phyloP scores from a whole-genome alignment of 1,284 basidiomycete genomes.

The Tilletia caries region DNA sequence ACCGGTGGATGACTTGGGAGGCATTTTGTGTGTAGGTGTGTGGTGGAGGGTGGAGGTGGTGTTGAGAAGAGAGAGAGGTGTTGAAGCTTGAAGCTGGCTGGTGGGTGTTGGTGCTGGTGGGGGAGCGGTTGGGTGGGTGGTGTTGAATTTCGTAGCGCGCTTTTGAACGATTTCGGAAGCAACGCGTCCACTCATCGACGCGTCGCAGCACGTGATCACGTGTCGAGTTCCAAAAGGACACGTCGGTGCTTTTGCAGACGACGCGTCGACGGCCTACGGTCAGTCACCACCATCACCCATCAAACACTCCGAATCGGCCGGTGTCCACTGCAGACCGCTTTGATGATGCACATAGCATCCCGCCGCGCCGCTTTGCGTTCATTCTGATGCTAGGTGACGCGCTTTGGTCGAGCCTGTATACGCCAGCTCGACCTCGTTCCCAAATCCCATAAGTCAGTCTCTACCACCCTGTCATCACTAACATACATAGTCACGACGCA shows the following conservation, averaged over 20 bases:
- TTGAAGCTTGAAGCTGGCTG: slow-evolving; percentile 27
- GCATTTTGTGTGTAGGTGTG: slow-evolving; percentile 32
- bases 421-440: too few species aligned
- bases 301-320: background rate
- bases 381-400: too few species aligned
- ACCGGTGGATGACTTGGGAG: slow-evolving; percentile 49
- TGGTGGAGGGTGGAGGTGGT: slow-evolving; percentile 18
- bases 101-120: background rate
- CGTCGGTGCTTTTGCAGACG: background rate
- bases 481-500: too few species aligned
- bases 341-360: background rate
- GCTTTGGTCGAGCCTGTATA: too few species aligned
- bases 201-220: background rate
- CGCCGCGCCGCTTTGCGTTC: background rate
- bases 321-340: background rate
- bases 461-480: too few species aligned
- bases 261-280: too few species aligned
- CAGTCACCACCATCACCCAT: background rate
- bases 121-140: background rate
- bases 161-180: too few species aligned
- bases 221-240: background rate
- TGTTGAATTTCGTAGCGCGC: background rate
- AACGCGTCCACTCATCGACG: too few species aligned
- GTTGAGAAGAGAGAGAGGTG: slow-evolving; percentile 9
- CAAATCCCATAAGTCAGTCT: too few species aligned